Percentiles rank a stretch among this genome's conserved stretches.
Evolutionary conservation across 257 asterid genomes (phyloP).

Genomic region (Fraxinus excelsior): DNA sequence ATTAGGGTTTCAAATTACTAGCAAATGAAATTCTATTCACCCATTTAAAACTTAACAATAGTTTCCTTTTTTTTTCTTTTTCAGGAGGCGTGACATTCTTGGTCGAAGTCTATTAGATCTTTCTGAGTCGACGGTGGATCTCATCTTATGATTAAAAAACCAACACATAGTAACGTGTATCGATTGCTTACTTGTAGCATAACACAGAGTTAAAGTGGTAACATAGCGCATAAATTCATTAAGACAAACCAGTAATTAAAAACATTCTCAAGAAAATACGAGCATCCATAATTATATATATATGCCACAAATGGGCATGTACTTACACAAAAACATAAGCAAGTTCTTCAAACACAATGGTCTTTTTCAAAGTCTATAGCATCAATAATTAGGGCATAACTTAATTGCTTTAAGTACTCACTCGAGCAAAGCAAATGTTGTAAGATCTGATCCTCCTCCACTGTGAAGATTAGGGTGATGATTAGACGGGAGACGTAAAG

Average conservation of each 20-base stretch:
- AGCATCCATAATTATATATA: neutral
- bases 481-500: conserved; percentile 48
- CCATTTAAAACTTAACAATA: too few relatives aligned
- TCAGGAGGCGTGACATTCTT: neutral
- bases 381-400: too few relatives aligned
- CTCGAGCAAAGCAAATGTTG: conserved; percentile 49
- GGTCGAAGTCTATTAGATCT: neutral
- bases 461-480: conserved; percentile 35
- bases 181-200: neutral
- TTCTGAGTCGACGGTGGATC: neutral
- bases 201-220: too few relatives aligned
- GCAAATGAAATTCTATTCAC: neutral
- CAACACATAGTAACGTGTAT: neutral
- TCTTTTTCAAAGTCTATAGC: neutral
- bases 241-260: neutral
- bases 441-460: conserved; percentile 54
- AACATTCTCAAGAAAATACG: neutral
- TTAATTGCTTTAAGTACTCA: neutral
- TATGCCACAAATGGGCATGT: neutral
- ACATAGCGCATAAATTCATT: neutral
- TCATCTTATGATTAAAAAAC: too few relatives aligned
- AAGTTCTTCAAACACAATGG: neutral
- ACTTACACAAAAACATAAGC: neutral
- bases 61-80: too few relatives aligned
- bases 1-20: neutral